Evolutionary conservation across 768 basidiomycete species (phyloP), one percentile per base, ranked within the genome.

Genomic region (Tricholoma flavovirens): DNA sequence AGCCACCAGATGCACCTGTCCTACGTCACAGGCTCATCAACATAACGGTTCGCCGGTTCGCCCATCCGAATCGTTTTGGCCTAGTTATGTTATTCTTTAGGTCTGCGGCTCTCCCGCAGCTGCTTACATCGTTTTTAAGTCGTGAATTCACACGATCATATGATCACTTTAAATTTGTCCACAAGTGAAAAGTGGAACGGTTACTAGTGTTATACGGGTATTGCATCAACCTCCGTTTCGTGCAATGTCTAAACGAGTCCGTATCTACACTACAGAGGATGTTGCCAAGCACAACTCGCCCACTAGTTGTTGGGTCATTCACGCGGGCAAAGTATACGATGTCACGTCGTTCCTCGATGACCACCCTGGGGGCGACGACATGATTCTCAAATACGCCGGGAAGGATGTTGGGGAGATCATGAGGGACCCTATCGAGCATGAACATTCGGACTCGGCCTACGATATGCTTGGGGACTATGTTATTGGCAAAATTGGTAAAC

Each of bases 341-440:
- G 84, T 98, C 52, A 87, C 95, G 3, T 61, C 64, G 3, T 98
- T 98, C 72, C 72, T 95, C 2, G 65, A 79, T 52, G 94, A 96
- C 75, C 94, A 97, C 68, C 93, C 95, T 10, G 96, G 96, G 60
- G 94, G 95, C 3, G 96, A 98, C 69, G 95, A 98, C 67, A 72
- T 93, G 59, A 83, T 99, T 62, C 72, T 94, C 36, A 74, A 83
- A 43, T 80, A 87, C 70, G 96, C 90, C 4, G 95, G 94, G 38
- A 83, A 83, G 71, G 92, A 97, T 67, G 78, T 98, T 51, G 87
- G 79, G 17, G 76, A 71, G 17, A 76, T 84, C 54, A 98, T 98
- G 97, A 82, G 80, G 64, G 87, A 96, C 71, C 71, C 77, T 60
- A 67, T 76, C 19, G 86, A 89, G 63, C 97, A 99, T 69, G 87